These are phyloP conservation scores for Aspergillus spinulosporus DNA, from an alignment of 2,329 filamentous ascomycete genomes.

Conservation along the genomic window DNA sequence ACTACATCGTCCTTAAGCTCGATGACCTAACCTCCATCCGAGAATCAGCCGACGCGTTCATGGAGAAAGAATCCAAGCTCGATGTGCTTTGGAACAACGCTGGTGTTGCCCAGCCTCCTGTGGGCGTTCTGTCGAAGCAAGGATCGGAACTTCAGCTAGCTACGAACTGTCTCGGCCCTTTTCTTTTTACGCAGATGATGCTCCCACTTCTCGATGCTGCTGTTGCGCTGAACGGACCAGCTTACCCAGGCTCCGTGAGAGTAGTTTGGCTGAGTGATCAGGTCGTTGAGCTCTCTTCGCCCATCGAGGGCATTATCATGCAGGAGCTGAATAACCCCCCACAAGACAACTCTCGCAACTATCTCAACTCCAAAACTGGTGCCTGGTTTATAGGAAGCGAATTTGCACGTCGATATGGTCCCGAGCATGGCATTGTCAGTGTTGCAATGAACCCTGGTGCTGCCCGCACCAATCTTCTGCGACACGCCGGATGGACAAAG, in stretches of 20 bases:
- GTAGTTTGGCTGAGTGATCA: conserved; percentile 38
- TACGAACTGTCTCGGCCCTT: conserved; percentile 44
- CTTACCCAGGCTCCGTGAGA: conserved; percentile 30
- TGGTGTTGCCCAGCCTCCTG: conserved; percentile 37
- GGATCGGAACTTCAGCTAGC: conserved; percentile 43
- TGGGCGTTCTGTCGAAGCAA: conserved; percentile 31
- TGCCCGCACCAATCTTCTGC: conserved; percentile 12
- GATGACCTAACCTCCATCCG: conserved; percentile 21
- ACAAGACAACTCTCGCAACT: conserved; percentile 27
- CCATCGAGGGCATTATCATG: conserved; percentile 15
- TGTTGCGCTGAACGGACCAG: conserved; percentile 4
- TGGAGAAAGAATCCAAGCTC: conserved; percentile 36
- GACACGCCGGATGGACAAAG: conserved; percentile 12
- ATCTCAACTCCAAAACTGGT: conserved; percentile 39
- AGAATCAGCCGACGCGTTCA: conserved; percentile 36
- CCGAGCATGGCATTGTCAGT: conserved; percentile 34
- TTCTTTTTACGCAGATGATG: conserved; percentile 43
- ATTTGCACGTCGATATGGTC: conserved; percentile 30
- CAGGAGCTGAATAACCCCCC: conserved; percentile 10
- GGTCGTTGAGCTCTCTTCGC: conserved; percentile 20
- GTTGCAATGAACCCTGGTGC: conserved; percentile 24
- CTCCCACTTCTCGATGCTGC: conserved; percentile 39
- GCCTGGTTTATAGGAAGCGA: conserved; percentile 31
- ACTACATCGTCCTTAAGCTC: conserved; percentile 52
- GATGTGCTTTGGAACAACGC: conserved; percentile 48